Percentiles rank a stretch among this genome's conserved stretches.
Evolutionary conservation across 768 basidiomycete genomes (phyloP).

Genomic region (Pleurotus pulmonarius): DNA sequence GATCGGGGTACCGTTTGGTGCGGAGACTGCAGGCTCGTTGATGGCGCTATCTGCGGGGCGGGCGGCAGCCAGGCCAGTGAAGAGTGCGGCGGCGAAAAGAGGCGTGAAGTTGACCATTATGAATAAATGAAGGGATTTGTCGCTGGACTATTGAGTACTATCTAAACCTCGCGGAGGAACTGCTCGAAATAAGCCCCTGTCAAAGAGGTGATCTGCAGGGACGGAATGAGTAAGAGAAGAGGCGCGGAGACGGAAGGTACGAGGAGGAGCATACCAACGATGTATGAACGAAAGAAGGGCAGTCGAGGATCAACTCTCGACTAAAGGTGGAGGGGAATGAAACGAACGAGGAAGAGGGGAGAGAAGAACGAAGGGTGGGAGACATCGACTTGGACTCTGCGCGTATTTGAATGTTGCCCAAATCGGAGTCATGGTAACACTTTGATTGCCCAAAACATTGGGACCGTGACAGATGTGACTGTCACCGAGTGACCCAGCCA

Average conservation of each 20-base stretch:
- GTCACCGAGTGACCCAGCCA: constrained; percentile 9
- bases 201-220: constrained; percentile 62
- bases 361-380: constrained; percentile 24
- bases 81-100: constrained; percentile 49
- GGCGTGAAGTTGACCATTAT: constrained; percentile 62
- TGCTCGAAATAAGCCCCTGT: constrained; percentile 52
- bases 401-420: constrained; percentile 10
- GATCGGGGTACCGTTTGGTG: constrained; percentile 40
- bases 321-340: constrained; percentile 38
- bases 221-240: neutral
- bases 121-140: constrained; percentile 31
- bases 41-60: constrained; percentile 34
- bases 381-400: constrained; percentile 15
- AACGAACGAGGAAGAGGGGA: constrained; percentile 34
- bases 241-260: constrained; percentile 6
- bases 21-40: constrained; percentile 39
- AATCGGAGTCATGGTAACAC: neutral
- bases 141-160: constrained; percentile 37
- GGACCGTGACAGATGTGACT: constrained; percentile 10
- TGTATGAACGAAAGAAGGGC: constrained; percentile 44
- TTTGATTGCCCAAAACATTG: neutral
- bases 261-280: constrained; percentile 35
- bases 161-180: constrained; percentile 60
- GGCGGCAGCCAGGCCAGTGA: constrained; percentile 49
- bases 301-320: constrained; percentile 67